Percentiles rank a stretch among this genome's conserved stretches.
phyloP scores from a whole-genome alignment of 768 basidiomycete species.

The Rhizopogon vesiculosus region DNA sequence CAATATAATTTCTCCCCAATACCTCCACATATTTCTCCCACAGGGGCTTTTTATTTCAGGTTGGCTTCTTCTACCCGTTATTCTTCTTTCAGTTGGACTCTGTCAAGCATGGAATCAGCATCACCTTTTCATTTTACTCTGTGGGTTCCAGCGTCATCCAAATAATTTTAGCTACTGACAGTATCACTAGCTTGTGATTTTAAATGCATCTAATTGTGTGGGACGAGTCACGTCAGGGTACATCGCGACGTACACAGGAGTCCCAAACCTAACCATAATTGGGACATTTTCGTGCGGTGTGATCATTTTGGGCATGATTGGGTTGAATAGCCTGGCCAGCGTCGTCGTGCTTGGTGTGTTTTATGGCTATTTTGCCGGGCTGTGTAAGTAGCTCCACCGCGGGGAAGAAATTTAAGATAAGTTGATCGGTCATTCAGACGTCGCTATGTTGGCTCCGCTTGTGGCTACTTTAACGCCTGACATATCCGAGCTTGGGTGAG shows the following conservation, averaged over 20 bases:
- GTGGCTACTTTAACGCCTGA: slow-evolving; percentile 34
- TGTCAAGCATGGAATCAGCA: slow-evolving; percentile 39
- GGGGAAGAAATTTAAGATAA: background rate
- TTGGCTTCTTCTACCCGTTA: slow-evolving; percentile 48
- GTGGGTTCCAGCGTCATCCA: slow-evolving; percentile 26
- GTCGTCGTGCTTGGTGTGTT: slow-evolving; percentile 33
- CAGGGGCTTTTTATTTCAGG: slow-evolving; percentile 26
- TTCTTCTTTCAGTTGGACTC: slow-evolving; percentile 58
- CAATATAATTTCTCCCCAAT: background rate
- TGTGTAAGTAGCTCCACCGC: slow-evolving; percentile 13
- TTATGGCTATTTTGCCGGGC: slow-evolving; percentile 43
- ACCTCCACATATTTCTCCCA: background rate
- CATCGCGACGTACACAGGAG: slow-evolving; percentile 34
- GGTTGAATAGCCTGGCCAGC: slow-evolving; percentile 26
- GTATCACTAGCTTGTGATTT: slow-evolving; percentile 34
- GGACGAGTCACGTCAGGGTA: slow-evolving; percentile 45
- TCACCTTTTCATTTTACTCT: slow-evolving; percentile 50
- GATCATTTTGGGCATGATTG: slow-evolving; percentile 37
- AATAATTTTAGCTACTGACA: background rate
- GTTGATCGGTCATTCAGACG: slow-evolving; percentile 13
- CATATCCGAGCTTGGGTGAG: slow-evolving; percentile 40
- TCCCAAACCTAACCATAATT: slow-evolving; percentile 35
- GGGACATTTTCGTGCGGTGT: slow-evolving; percentile 25
- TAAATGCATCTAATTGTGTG: slow-evolving; percentile 43
- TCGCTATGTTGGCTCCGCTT: slow-evolving; percentile 34